These are phyloP conservation scores for Phalaenopsis aphrodite DNA, from an alignment of 106 monocot species.

Conservation along the genomic window DNA sequence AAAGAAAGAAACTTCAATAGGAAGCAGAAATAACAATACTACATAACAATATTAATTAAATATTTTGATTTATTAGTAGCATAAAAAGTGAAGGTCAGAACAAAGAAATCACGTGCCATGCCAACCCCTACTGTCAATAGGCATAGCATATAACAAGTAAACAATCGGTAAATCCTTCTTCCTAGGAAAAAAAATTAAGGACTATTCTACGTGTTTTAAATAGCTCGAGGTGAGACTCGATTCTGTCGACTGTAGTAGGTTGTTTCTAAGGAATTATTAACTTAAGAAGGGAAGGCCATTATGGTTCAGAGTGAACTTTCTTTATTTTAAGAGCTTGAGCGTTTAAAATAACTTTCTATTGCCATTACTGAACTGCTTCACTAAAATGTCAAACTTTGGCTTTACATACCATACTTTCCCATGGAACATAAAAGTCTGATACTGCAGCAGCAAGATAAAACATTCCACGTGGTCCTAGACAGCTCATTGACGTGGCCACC, in stretches of 20 bases:
- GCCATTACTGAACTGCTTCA: not conserved
- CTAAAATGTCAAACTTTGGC: not conserved
- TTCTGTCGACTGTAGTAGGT: not conserved
- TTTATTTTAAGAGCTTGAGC: not conserved
- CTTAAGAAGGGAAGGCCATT: not conserved
- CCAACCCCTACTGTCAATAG: too few species aligned
- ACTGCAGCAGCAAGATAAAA: slow-evolving; percentile 98
- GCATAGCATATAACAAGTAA: too few species aligned
- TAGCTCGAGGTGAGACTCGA: too few species aligned
- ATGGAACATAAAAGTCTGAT: slow-evolving; percentile 97
- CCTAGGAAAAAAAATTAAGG: too few species aligned
- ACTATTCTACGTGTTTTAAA: too few species aligned
- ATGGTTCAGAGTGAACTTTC: not conserved
- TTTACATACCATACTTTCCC: slow-evolving; percentile 80
- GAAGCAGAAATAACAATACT: too few species aligned
- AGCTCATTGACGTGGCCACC: slow-evolving; percentile 63
- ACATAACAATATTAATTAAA: too few species aligned
- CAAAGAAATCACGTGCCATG: too few species aligned
- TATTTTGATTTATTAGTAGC: too few species aligned
- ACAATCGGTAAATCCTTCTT: too few species aligned
- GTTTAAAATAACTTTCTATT: not conserved
- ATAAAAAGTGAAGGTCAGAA: too few species aligned
- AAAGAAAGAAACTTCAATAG: too few species aligned
- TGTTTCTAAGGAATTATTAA: not conserved
- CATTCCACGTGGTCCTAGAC: slow-evolving; percentile 49